A percentile compares a stretch with the other conserved stretches of the same genome.
Conservation (phyloP, 2,329 filamentous ascomycete species). For the Calonectria crousiana region DNA sequence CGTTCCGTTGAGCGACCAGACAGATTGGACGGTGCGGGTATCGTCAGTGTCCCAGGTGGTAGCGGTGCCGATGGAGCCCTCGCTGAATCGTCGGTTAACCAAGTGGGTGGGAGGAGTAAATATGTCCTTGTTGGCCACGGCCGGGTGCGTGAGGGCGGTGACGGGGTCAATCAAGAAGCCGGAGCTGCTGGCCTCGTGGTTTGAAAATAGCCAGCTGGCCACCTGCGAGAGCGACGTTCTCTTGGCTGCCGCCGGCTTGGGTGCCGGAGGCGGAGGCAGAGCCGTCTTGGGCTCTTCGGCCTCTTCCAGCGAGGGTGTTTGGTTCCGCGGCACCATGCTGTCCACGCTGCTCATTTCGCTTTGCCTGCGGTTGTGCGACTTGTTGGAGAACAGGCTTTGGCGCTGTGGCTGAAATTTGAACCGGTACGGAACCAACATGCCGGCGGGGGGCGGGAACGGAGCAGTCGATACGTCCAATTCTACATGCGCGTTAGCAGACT, state of each 20-base stretch:
- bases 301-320: not conserved
- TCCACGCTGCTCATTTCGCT: not conserved
- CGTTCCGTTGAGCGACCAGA: not conserved
- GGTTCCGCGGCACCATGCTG: not conserved
- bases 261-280: not conserved
- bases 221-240: not conserved
- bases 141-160: not conserved
- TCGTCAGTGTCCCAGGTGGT: not conserved
- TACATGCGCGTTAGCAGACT: not conserved
- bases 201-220: not conserved
- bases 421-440: not conserved
- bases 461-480: not conserved
- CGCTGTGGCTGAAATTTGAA: constrained; percentile 3
- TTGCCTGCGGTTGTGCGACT: not conserved
- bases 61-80: not conserved
- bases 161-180: not conserved
- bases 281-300: not conserved
- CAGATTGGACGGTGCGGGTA: not conserved
- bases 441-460: not conserved
- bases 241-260: not conserved
- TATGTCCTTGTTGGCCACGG: not conserved
- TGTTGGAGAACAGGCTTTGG: not conserved
- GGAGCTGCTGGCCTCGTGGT: not conserved
- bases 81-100: not conserved
- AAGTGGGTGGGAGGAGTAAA: not conserved